These are phyloP conservation scores for Trichomonascaceae sp. DNA, from an alignment of 1,139 yeast species.

Conservation along the genomic window DNA sequence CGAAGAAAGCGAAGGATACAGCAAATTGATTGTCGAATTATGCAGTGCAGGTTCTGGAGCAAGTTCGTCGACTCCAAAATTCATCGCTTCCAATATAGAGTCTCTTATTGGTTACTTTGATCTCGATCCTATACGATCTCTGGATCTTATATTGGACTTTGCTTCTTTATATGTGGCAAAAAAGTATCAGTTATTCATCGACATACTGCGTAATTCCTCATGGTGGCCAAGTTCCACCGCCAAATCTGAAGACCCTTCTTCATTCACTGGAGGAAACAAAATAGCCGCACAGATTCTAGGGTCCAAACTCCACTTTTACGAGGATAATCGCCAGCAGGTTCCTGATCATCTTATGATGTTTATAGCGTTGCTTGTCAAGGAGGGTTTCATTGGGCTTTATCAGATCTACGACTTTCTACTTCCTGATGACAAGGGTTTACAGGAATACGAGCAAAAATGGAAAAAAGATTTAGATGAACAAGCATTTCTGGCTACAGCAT, in stretches of 20 bases:
- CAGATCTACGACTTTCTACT: slow-evolving; percentile 52
- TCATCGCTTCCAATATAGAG: slow-evolving; percentile 48
- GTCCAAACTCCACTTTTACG: slow-evolving; percentile 41
- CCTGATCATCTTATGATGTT: slow-evolving; percentile 46
- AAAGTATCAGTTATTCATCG: slow-evolving; percentile 43
- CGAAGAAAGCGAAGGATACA: slow-evolving; percentile 78
- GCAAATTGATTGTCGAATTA: slow-evolving; percentile 58
- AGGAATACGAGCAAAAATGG: slow-evolving; percentile 41
- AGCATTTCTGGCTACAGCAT: slow-evolving; percentile 60
- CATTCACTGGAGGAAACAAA: slow-evolving; percentile 48
- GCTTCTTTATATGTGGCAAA: slow-evolving; percentile 42
- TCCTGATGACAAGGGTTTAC: slow-evolving; percentile 42
- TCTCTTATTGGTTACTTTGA: slow-evolving; percentile 68
- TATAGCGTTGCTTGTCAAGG: slow-evolving; percentile 55
- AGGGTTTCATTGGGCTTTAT: slow-evolving; percentile 62
- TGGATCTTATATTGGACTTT: slow-evolving; percentile 52
- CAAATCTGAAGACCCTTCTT: slow-evolving; percentile 32
- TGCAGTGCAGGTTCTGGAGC: background rate
- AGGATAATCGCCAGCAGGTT: slow-evolving; percentile 31
- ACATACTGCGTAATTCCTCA: slow-evolving; percentile 45
- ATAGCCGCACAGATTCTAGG: slow-evolving; percentile 58
- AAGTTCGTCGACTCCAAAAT: slow-evolving; percentile 29
- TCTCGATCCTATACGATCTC: slow-evolving; percentile 67
- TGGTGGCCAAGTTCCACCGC: slow-evolving; percentile 60
- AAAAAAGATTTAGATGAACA: slow-evolving; percentile 53